Evolutionary conservation across 495 filamentous ascomycete species (phyloP), one percentile per base, ranked within the genome.

Genomic region (Cudoniella acicularis): DNA sequence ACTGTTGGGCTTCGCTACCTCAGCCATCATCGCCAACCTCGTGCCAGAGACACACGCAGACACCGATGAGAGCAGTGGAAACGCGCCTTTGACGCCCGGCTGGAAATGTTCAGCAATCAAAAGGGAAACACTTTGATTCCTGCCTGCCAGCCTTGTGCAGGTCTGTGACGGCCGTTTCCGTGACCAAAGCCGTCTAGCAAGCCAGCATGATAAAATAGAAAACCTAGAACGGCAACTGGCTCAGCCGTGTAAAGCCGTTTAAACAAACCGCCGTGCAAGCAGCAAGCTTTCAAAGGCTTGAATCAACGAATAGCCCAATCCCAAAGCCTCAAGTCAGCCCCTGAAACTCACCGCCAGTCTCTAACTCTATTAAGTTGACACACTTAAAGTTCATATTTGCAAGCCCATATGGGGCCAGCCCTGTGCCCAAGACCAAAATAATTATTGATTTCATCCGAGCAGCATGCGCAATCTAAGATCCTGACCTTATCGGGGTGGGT

Each of bases 341-440:
- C 54, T 64, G 62, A 64, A 64, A 61, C 62, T 64, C 62, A 64
- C 62, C 62, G 62, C 62, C 57, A 21, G 42, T 58, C 55, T 43
- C 52, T 36, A 36, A 36, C 36, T 22, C 22, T 21, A 24, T 45
- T 22, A 41, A 30, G 16, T 40, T 51, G 50, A 49, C 23, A 47
- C 24, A 22, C 22, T 9, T 23, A 27, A 56, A 56, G 27, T 25
- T 13, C 4, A 6, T 36, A 36, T 36, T 36, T 36, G 30, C 30
- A 6, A 4, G 30, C 30, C 30, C 30, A 36, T 36, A 36, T 36
- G 30, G 30, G 30, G 30, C 30, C 45, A 25, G 16, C 41, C 24
- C 20, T 27, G n/a, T n/a, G 54, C 40, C 24, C 18, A 18, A 27
- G 24, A 23, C 36, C 2, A 45, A 55, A 55, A 46, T 54, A 45